These are phyloP conservation scores for Batrachochytrium dendrobatidis DNA, from an alignment of 371 early-diverging fungal genomes.

Conservation along the genomic window DNA sequence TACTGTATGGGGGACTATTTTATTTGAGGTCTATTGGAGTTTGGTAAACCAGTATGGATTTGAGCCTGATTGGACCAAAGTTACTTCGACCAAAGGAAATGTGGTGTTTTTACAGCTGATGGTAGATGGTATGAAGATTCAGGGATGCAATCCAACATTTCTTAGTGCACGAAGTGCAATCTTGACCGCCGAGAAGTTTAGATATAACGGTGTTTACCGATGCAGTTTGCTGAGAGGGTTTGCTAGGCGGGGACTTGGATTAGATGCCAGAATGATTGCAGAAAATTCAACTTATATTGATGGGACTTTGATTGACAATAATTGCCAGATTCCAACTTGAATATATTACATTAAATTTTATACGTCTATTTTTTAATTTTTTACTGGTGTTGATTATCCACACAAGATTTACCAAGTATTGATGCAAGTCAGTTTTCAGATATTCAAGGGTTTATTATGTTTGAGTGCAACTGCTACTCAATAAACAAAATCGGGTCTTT, in stretches of 20 bases:
- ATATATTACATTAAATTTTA: too few relatives aligned
- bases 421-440: too few relatives aligned
- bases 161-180: slow-evolving; percentile 87
- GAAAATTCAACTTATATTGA: too few relatives aligned
- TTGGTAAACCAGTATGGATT: slow-evolving; percentile 64
- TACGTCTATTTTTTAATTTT: too few relatives aligned
- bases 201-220: slow-evolving; percentile 66
- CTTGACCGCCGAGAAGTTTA: slow-evolving; percentile 62
- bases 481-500: too few relatives aligned
- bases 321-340: too few relatives aligned
- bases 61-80: slow-evolving; percentile 36
- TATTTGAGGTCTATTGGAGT: slow-evolving; percentile 83
- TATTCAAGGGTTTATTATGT: too few relatives aligned
- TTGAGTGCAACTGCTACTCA: too few relatives aligned
- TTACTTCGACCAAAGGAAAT: slow-evolving; percentile 27
- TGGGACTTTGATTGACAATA: too few relatives aligned
- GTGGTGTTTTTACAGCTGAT: slow-evolving; percentile 68
- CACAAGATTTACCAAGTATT: too few relatives aligned
- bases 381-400: too few relatives aligned
- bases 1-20: slow-evolving; percentile 34
- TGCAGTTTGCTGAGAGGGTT: slow-evolving; percentile 83
- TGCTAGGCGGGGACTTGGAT: slow-evolving; percentile 90
- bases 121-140: slow-evolving; percentile 79
- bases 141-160: slow-evolving; percentile 85
- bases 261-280: too few relatives aligned